These are phyloP conservation scores for Pseudocercospora cruenta DNA, from an alignment of 2,329 filamentous ascomycete species.

Conservation along the genomic window DNA sequence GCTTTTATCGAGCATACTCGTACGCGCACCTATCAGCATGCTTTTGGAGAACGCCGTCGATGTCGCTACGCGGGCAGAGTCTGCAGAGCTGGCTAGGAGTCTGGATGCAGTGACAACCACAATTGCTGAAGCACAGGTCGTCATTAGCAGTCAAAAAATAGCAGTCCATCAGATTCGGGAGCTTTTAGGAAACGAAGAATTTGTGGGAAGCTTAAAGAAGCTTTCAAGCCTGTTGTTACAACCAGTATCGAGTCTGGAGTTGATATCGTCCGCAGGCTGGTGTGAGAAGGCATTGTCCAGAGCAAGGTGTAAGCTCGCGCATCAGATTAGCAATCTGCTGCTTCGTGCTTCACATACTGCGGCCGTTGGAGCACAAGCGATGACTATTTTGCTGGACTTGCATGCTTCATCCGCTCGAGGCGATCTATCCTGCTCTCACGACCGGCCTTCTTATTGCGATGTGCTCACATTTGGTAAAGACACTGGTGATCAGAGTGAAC, in stretches of 20 bases:
- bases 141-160: slow-evolving; percentile 27
- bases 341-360: slow-evolving; percentile 24
- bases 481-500: not conserved
- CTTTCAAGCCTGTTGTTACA: slow-evolving; percentile 5
- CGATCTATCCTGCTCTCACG: slow-evolving; percentile 24
- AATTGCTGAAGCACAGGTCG: slow-evolving; percentile 14
- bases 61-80: slow-evolving; percentile 20
- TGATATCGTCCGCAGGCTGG: slow-evolving; percentile 15
- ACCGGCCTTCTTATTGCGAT: slow-evolving; percentile 16
- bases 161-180: slow-evolving; percentile 25
- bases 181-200: slow-evolving; percentile 20
- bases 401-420: slow-evolving; percentile 26
- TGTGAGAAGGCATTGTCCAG: slow-evolving; percentile 24
- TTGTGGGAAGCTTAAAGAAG: slow-evolving; percentile 14
- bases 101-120: slow-evolving; percentile 22
- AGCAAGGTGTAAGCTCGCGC: slow-evolving; percentile 24
- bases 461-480: slow-evolving; percentile 15
- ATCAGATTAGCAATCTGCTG: slow-evolving; percentile 27
- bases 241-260: not conserved
- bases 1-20: slow-evolving; percentile 25
- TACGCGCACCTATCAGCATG: slow-evolving; percentile 23
- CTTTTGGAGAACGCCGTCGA: slow-evolving; percentile 25
- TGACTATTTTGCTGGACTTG: slow-evolving; percentile 25
- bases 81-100: slow-evolving; percentile 19
- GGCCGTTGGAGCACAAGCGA: slow-evolving; percentile 16